Evolutionary conservation across 805 yeast species (phyloP), one percentile per base, ranked within the genome.

Genomic region (Saccharomycopsis sp.): DNA sequence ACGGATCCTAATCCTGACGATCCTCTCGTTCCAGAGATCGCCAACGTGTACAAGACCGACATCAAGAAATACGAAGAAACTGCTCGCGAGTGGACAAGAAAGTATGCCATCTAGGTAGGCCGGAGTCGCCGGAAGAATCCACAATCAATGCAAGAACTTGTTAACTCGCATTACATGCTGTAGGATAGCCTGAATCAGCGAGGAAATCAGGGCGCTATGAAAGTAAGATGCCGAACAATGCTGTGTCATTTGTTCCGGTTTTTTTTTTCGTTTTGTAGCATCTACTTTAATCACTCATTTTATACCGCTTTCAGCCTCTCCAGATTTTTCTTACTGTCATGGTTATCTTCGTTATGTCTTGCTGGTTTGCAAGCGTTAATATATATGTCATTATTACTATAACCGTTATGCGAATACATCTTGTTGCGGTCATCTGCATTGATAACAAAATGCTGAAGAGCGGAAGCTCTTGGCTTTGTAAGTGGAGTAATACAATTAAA

Each of bases 1-100:
- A 92, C 98, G 34, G 98, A 94, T 73, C 98, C 99, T 55, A 92
- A 92, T 70, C 98, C 98, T 44, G 99, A 94, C 72, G 99, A 94
- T 79, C 99, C 99, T 61, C 82, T 94, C 71, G 99, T 94, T 47
- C 97, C 98, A 21, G 99, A 94, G 75, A 94, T 94, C 68, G 98
- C 98, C 54, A 96, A 92, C 70, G 83, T 91, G 63, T 95, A 91
- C 79, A 91, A 91, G 78, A 89, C 91, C 65, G 97, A 94, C 76
- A 82, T 94, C 71, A 80, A 90, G 52, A 90, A 91, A 74, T 94
- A 91, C 73, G 97, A 94, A 76, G 89, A 96, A 64, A 91, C 96
- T 58, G 99, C 99, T 60, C 85, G 87, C 70, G 99, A 94, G 77
- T 94, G 98, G 98, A 94, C 99, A 37, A 87, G 92, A 78, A 94